phyloP scores from a whole-genome alignment of 306 rosid species.

The Trichosanthes cucumerina region DNA sequence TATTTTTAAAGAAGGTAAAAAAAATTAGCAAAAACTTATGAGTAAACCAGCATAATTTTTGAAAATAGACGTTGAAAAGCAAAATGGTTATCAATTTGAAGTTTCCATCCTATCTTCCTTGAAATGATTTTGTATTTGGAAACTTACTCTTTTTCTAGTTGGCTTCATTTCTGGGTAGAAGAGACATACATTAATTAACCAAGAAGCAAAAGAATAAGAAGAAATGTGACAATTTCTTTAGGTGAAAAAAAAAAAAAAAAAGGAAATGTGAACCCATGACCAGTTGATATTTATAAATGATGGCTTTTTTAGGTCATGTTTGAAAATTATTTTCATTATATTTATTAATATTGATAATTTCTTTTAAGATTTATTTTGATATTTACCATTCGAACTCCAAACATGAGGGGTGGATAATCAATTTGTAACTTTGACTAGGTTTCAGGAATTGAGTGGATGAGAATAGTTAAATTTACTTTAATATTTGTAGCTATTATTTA shows the following conservation, averaged over 20 bases:
- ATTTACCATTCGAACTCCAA: too few relatives aligned
- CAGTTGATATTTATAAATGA: neutral
- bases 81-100: neutral
- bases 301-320: neutral
- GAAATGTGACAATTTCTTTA: neutral
- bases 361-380: neutral
- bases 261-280: neutral
- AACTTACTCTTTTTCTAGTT: constrained; percentile 35
- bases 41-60: too few relatives aligned
- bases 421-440: too few relatives aligned
- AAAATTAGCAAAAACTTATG: too few relatives aligned
- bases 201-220: neutral
- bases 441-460: too few relatives aligned
- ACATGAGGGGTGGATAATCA: too few relatives aligned
- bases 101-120: neutral
- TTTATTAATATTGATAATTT: too few relatives aligned
- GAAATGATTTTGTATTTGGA: neutral
- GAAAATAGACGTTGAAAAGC: too few relatives aligned
- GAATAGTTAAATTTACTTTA: too few relatives aligned
- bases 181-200: neutral
- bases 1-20: too few relatives aligned
- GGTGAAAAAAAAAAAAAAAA: neutral
- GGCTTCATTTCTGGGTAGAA: constrained; percentile 22
- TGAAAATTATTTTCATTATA: neutral
- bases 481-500: too few relatives aligned